Base-by-base conservation (phyloP, 139 green algal genomes). In the Axilococcus clingmanii region DNA sequence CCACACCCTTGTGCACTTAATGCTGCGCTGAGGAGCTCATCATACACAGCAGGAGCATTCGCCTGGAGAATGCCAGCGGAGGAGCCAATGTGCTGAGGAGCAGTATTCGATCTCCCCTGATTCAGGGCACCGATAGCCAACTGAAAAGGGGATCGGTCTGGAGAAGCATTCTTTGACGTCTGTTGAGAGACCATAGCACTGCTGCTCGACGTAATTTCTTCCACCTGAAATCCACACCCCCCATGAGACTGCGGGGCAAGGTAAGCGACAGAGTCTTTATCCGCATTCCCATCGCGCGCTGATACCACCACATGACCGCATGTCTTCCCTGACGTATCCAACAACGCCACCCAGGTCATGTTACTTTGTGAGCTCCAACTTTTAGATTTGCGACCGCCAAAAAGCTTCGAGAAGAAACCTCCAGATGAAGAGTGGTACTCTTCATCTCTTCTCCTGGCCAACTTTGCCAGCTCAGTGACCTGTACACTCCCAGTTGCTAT, bases 311-410 rank as follows among this genome's bases (percentile, higher is more conserved):
- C 48, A 41, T 71, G 63, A 7, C 63, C 63, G 17, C 46, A 40
- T 22, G 36, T 33, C 15, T 37, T 34, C 5, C 63, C 63, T 17
- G 48, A 31, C 7, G 37, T 34, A 17, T 60, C 55, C 28, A 58
- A 49, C 45, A 71, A 55, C 55, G 53, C 52, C 12, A 71, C 48
- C 63, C 63, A 71, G 15, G 54, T 53, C 63, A 71, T 71, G 45
- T 15, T 34, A 12, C 12, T 17, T 9, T 38, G 33, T 8, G 44
- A 51, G 5, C 44, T 27, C 23, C 44, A 24, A 1, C n/a, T 22
- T 36, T 51, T 27, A 4, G 20, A 23, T 23, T 27, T 35, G 23
- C 25, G 20, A 20, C 44, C 23, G 9, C 44, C 27, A 33, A 48
- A 31, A 29, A 48, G 22, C 20, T 48, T 19, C 40, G 27, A 31